These are phyloP conservation scores for Starmerella apicola DNA, from an alignment of 805 yeast genomes.

Conservation along the genomic window DNA sequence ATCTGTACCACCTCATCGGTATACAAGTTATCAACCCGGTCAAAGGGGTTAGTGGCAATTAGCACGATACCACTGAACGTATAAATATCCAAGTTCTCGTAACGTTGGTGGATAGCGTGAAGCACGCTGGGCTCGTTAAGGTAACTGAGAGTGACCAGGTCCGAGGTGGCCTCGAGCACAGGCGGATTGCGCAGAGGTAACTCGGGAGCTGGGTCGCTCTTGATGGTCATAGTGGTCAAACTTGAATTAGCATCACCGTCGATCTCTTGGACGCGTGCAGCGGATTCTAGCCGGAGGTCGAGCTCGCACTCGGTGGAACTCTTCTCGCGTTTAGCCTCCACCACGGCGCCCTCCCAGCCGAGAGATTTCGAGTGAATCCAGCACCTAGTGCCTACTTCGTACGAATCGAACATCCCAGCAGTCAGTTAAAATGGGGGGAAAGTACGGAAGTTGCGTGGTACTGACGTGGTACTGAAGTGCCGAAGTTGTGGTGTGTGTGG, in stretches of 20 bases:
- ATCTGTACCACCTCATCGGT: constrained; percentile 89
- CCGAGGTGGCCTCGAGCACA: constrained; percentile 84
- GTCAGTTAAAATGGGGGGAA: no score
- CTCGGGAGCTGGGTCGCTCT: constrained; percentile 40
- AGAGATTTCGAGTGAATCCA: constrained; percentile 65
- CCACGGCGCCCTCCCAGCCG: constrained; percentile 63
- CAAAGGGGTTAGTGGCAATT: constrained; percentile 94
- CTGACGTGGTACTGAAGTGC: no score
- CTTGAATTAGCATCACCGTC: constrained; percentile 1
- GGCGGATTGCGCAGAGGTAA: constrained; percentile 83
- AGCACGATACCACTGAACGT: constrained; percentile 95
- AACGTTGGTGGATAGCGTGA: constrained; percentile 82
- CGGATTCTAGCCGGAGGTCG: constrained; percentile 38
- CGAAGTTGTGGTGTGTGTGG: no score
- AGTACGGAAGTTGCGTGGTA: no score
- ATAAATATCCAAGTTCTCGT: constrained; percentile 79
- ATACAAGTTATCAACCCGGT: constrained; percentile 78
- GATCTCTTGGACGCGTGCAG: not conserved
- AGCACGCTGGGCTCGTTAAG: constrained; percentile 93
- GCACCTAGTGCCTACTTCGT: constrained; percentile 34
- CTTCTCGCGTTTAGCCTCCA: constrained; percentile 35
- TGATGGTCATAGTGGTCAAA: constrained; percentile 24
- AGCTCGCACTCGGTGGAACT: constrained; percentile 37
- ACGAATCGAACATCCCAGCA: constrained; percentile 19
- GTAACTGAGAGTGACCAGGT: constrained; percentile 81